Evolutionary conservation across 2,329 filamentous ascomycete genomes (phyloP), one percentile per base, ranked within the genome.

Genomic region (Pseudogymnoascus sp.): DNA sequence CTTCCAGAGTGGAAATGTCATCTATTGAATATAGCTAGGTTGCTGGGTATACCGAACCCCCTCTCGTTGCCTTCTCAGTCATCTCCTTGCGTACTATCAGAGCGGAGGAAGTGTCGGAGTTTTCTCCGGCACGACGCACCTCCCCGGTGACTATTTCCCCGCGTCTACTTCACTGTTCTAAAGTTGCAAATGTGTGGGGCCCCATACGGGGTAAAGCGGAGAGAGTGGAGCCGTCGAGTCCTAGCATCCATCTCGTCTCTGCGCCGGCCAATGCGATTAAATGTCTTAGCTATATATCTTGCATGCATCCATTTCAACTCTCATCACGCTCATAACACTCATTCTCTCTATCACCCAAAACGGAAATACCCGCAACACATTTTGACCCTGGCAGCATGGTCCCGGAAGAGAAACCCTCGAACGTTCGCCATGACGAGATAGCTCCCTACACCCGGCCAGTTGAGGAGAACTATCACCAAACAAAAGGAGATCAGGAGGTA

Each of bases 351-450:
- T 21, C 19, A 43, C 16, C 4, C 41, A 5, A 43, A 43, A 43
- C 4, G 2, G 6, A 43, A 21, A 21, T 43, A 43, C 2, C 41
- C 4, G 2, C 8, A 43, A 11, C 10, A 13, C 21, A 43, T 19
- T 21, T 13, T 43, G 16, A 21, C 10, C 2, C 16, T 19, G 21
- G 19, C 41, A 43, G 16, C 61, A 57, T 63, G 62, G 37, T 19
- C 21, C 61, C 51, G n/a, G 21, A 62, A 14, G 61, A 51, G 19
- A 23, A 62, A 28, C 6, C 37, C 37, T 23, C 61, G 2, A 39
- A 14, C 13, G 61, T 62, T 25, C 21, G 34, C 19, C 61, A 62
- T 62, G 61, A 45, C 8, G 60, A 62, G 31, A 62, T 62, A 48
- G 31, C 21, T 34, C 61, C 37, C 23, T 36, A 10, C n/a, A 31